Evolutionary conservation across 2,329 filamentous ascomycete species (phyloP), one percentile per base, ranked within the genome.

Genomic region (Apiospora saccharicola): DNA sequence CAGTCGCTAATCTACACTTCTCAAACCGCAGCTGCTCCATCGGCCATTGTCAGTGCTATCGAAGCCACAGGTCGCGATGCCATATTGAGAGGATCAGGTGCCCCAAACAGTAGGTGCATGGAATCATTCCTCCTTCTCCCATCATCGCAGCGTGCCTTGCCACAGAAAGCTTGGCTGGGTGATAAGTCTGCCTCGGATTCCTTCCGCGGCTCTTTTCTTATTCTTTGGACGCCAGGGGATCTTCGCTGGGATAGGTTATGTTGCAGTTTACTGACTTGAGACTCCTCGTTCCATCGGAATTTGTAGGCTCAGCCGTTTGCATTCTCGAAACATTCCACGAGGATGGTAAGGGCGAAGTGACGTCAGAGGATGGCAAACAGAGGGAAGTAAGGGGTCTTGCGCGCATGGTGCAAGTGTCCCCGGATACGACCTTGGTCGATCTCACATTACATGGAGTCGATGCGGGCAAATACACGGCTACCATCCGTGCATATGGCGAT

Each of bases 11-110:
- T 46, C 43, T 46, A 68, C 26, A 46, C 5, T n/a, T 41, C 57
- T 64, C 57, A 41, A 64, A 34, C 67, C 71, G 76, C 78, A 89
- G 94, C 94, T 76, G 91, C 96, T 26, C 96, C 96, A 22, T 98
- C 95, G 70, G 90, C 92, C 67, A 97, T 98, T 75, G 95, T 98
- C 43, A 87, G 91, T 74, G 93, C 96, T 10, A 97, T 98, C 75
- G 93, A 98, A 85, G 87, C 89, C 64, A 98, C 95, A 13, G 96
- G 96, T 70, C 91, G 95, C 79, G 96, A 98, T 89, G 96, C 96
- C 67, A 98, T 99, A 79, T 85, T 99, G 72, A 92, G 96, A 76
- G 96, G 96, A 71, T 95, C 93, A 73, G 96, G 96, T 75, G 89
- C 88, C 77, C 92, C 94, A 80, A 92, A 98, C 83, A 94, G 94